Evolutionary conservation across 768 basidiomycete species (phyloP), one percentile per base, ranked within the genome.

Genomic region (Rubroboletus pulcherrimus): DNA sequence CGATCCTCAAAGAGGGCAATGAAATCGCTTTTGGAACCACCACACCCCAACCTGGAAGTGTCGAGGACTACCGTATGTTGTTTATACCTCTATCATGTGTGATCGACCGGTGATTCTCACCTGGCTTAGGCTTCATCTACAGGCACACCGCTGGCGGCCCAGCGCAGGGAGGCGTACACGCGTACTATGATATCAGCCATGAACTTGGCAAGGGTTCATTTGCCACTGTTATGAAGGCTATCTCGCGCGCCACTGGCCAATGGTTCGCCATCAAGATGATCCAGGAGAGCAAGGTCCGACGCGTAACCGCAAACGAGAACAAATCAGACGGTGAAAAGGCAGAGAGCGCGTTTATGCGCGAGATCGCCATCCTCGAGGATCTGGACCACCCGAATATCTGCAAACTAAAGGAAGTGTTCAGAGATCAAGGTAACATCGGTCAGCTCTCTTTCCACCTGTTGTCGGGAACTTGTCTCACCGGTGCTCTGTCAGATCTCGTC

Each of bases 241-340:
- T 94, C 43, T 80, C 84, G 61, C 82, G 85, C 10, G 69, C 72
- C 21, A 87, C 86, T 11, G 92, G 92, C 11, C 73, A 81, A 54
- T 84, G 84, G 78, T 86, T 81, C 58, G 96, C 96, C 0, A 84
- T 95, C 70, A 98, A 98, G 76, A 86, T 93, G 76, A 92, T 95
- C 56, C 78, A 84, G 41, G 76, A 68, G 12, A 74, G 56, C 60
- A 75, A 77, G 75, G 75, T 78, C 54, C 76, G 73, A 54, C 76
- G 75, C 35, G 70, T 71, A 14, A 59, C 68, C 26, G 65, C 68
- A 7, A 66, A 67, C 44, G 70, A 70, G 6, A 65, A 67, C 45
- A 68, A 62, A 35, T 70, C 72, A 7, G 66, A 63, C 8, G 64
- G 49, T 1, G 66, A 56, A 3, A 69, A 72, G 54, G 67, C 65